Evolutionary conservation across 495 filamentous ascomycete genomes (phyloP), one percentile per base, ranked within the genome.

Genomic region (Hypoxylon lenormandii): DNA sequence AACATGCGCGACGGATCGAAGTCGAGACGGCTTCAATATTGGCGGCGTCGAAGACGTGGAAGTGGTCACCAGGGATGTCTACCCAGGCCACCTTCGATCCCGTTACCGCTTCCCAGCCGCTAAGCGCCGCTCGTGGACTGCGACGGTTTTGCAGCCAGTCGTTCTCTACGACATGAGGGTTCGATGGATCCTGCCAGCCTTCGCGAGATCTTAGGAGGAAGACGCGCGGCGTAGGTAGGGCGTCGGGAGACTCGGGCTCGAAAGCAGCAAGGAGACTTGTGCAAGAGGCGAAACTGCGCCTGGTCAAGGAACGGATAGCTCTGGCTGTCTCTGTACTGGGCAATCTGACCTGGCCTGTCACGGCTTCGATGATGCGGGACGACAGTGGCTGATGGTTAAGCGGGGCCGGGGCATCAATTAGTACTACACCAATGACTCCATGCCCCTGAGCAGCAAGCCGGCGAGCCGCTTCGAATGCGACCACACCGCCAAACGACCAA

Each of bases 401-500:
- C 3, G 58, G 58, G 16, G 58, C 47, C 8, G 58, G 58, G n/a
- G 58, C 19, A 36, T 61, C 58, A 5, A 61, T 61, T 4, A 61
- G 21, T 7, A 59, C 23, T n/a, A 23, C 36, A n/a, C 55, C 55
- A 33, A 59, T 47, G n/a, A 59, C 86, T 33, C 74, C 64, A 59
- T 90, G 86, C 13, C 86, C 86, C 38, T 80, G 77, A 8, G 82
- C 80, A 57, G 87, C 77, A 4, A 91, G 78, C 36, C 87, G 83
- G 16, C 82, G 83, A 15, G 83, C 83, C 28, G 86, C 86, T 60
- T 90, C 88, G 71, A 89, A 92, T n/a, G 89, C 89, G 66, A 89
- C 84, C 51, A 90, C 88, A 46, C 90, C 90, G 58, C 89, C 89
- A 19, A 88, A 89, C 16, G 88, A 90, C 89, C 89, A 92, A 18